Conservation (phyloP, 148 eudicot genomes). For the Chenopodium quinoa region DNA sequence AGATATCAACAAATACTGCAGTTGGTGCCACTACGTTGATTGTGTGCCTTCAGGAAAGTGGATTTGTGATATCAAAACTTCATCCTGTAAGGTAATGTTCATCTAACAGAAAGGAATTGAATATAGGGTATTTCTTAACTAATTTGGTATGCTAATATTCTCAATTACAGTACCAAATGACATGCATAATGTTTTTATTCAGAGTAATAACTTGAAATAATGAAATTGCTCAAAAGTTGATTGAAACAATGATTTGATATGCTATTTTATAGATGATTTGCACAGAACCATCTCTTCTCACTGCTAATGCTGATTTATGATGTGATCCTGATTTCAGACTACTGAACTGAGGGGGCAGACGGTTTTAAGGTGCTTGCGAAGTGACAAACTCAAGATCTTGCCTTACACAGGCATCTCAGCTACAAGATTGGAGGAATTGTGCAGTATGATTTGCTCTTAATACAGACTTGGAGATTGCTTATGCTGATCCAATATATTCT, state of each 20-base stretch:
- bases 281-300: background rate
- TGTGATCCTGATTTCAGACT: conserved; percentile 38
- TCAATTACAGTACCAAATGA: background rate
- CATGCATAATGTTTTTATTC: too few species aligned
- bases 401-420: conserved; percentile 48
- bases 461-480: background rate
- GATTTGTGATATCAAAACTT: conserved; percentile 54
- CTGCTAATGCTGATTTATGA: background rate
- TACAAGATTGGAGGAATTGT: conserved; percentile 56
- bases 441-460: conserved; percentile 61
- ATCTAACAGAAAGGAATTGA: background rate
- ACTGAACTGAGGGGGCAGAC: conserved; percentile 42
- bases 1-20: conserved; percentile 56
- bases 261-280: background rate
- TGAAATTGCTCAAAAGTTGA: background rate
- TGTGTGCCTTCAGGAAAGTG: conserved; percentile 67
- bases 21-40: conserved; percentile 65
- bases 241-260: background rate
- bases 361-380: conserved; percentile 49
- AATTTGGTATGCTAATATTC: background rate
- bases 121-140: background rate
- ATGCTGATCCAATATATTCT: background rate
- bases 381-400: conserved; percentile 55
- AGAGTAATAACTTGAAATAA: too few species aligned
- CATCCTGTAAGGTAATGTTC: conserved; percentile 57